Evolutionary conservation across 2,329 filamentous ascomycete genomes (phyloP).

Genomic region (Scedosporium boydii): DNA sequence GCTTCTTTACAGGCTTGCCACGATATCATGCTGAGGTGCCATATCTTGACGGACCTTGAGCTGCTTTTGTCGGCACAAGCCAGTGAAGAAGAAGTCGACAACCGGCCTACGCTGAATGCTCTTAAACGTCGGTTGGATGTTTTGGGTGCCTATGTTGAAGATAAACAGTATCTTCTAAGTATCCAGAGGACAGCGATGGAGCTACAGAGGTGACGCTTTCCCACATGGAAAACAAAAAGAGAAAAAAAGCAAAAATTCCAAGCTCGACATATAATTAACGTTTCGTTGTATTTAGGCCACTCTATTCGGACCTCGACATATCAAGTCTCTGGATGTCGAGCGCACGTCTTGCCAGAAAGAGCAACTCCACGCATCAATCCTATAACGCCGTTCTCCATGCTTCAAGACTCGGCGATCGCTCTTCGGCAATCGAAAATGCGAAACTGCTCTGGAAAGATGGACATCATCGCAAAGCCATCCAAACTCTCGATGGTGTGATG

Average conservation of each 20-base stretch:
- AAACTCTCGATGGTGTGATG: conserved; percentile 80
- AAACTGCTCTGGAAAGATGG: conserved; percentile 88
- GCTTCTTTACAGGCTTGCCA: conserved; percentile 77
- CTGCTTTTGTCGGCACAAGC: conserved; percentile 49
- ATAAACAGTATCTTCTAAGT: conserved; percentile 89
- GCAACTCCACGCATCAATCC: conserved; percentile 73
- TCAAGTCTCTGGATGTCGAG: conserved; percentile 79
- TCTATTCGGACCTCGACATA: conserved; percentile 63
- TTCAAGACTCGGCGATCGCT: conserved; percentile 71
- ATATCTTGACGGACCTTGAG: conserved; percentile 81
- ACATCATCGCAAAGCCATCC: conserved; percentile 89
- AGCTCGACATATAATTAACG: not conserved
- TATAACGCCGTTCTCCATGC: conserved; percentile 92
- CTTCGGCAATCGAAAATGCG: conserved; percentile 89
- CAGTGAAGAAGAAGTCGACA: conserved; percentile 28
- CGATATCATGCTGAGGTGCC: conserved; percentile 74
- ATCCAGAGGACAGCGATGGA: conserved; percentile 83
- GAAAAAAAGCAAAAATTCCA: not conserved
- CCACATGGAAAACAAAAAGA: not conserved
- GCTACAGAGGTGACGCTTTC: conserved; percentile 48
- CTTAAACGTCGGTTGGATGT: conserved; percentile 69
- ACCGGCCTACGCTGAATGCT: conserved; percentile 20
- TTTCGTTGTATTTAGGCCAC: conserved; percentile 26
- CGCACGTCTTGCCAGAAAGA: conserved; percentile 77
- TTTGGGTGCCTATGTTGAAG: conserved; percentile 76